A percentile compares a stretch with the other conserved stretches of the same genome.
phyloP scores from a whole-genome alignment of 768 basidiomycete genomes.

The Phanerochaete carnosa region DNA sequence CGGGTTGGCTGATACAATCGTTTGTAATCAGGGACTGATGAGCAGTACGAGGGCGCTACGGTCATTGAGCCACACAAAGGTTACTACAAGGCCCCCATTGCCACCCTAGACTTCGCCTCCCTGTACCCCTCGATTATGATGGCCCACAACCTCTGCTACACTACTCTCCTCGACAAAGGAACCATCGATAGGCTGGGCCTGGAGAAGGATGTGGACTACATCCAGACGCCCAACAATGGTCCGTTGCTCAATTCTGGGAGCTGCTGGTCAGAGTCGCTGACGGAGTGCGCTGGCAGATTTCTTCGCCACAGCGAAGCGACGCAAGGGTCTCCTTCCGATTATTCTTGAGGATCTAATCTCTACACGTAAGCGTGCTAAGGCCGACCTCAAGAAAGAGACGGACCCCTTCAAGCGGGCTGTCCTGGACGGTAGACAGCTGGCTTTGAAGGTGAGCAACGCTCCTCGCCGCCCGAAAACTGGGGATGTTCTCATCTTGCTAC shows the following conservation, averaged over 20 bases:
- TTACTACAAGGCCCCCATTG: conserved; percentile 95
- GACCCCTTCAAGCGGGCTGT: conserved; percentile 98
- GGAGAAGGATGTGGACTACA: conserved; percentile 85
- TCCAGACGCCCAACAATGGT: conserved; percentile 96
- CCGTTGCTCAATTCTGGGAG: neutral
- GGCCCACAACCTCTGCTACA: conserved; percentile 99
- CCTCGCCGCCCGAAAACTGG: neutral
- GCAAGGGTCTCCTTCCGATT: conserved; percentile 89
- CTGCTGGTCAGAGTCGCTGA: neutral
- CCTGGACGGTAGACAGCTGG: conserved; percentile 94
- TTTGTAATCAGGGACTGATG: conserved; percentile 65
- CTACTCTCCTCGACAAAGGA: conserved; percentile 81
- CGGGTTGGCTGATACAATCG: neutral
- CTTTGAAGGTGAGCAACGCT: conserved; percentile 68
- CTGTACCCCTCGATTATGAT: conserved; percentile 99
- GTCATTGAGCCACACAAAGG: conserved; percentile 97
- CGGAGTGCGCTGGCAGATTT: conserved; percentile 51
- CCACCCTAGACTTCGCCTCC: conserved; percentile 97
- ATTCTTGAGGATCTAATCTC: conserved; percentile 91
- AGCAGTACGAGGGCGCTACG: conserved; percentile 98
- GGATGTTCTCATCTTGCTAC: neutral
- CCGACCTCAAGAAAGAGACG: conserved; percentile 93
- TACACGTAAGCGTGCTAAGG: conserved; percentile 92
- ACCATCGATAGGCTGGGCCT: conserved; percentile 78
- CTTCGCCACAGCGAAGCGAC: conserved; percentile 66